Evolutionary conservation across 805 yeast genomes (phyloP), one percentile per base, ranked within the genome.

Genomic region (Ogataea siamensis): DNA sequence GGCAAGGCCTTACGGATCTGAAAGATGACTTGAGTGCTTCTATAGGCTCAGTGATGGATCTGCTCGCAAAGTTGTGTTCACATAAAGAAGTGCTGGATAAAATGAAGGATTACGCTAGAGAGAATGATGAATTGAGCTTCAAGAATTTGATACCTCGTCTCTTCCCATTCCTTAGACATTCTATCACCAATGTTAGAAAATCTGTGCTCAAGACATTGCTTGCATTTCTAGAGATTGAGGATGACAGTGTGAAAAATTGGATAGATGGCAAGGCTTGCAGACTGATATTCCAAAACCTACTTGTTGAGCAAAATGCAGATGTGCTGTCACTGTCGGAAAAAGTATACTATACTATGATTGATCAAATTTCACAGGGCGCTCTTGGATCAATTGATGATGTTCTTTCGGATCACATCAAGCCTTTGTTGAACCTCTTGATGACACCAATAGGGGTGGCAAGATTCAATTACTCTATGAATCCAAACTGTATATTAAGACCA

Each of bases 371-470:
- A 2, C 51, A 54, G 9, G 51, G 55, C 14, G 52, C 52, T 7
- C 33, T 58, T 3, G 66, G 62, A n/a, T 57, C 69, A 9, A 60
- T 83, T 45, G 84, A 79, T 32, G 65, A 60, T 2, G 58, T 77
- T 2, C 76, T 87, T 46, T 60, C 66, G 3, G 64, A 67, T 4
- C 89, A 85, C 53, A 64, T 76, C 33, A 67, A 66, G 32, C 83
- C 87, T 6, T 66, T 82, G 43, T 62, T 83, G 37, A 74, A 79
- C 11, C 66, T 93, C 29, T 55, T 87, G 30, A 81, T 87, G 82
- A 91, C 98, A 0, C 99, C 99, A 3, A 84, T 93, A 42, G 99
- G 99, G 44, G 79, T 88, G 39, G 84, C 95, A 4, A 79, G 98
- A 47, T 85, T 83, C 57, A 85, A 82, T 51, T 93, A 87, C 60